phyloP scores from a whole-genome alignment of 192 early-diverging fungal genomes.

The Mortierella claussenii region DNA sequence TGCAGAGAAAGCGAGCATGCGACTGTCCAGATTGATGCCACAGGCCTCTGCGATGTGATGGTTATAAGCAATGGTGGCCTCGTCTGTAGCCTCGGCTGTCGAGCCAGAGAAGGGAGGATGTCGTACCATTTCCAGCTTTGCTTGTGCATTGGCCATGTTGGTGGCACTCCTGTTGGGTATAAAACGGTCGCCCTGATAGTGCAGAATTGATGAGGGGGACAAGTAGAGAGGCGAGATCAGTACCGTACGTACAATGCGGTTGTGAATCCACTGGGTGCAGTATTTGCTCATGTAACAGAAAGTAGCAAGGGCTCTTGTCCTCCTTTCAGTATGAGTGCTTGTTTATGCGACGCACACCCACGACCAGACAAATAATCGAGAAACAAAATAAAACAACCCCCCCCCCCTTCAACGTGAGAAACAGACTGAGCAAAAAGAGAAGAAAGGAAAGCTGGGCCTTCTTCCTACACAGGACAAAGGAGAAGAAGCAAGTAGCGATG shows the following conservation, averaged over 20 bases:
- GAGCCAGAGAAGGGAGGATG: constrained; percentile 32
- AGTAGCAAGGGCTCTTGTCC: too few relatives aligned
- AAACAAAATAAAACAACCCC: too few relatives aligned
- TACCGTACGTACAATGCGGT: background rate
- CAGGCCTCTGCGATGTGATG: constrained; percentile 83
- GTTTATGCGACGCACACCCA: too few relatives aligned
- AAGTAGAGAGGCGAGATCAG: background rate
- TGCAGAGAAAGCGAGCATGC: constrained; percentile 84
- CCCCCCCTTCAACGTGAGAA: too few relatives aligned
- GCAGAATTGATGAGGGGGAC: background rate
- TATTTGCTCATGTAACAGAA: too few relatives aligned
- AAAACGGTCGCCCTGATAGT: constrained; percentile 83
- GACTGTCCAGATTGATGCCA: constrained; percentile 79
- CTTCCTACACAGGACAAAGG: background rate
- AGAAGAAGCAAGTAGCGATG: background rate
- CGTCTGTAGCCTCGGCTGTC: constrained; percentile 45
- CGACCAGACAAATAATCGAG: too few relatives aligned
- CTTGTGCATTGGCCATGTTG: constrained; percentile 75
- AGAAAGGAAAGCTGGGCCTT: too few relatives aligned
- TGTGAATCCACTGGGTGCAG: too few relatives aligned
- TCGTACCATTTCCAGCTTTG: constrained; percentile 50
- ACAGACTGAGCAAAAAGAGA: too few relatives aligned
- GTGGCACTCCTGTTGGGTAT: constrained; percentile 84
- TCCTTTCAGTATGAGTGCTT: too few relatives aligned
- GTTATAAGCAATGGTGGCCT: constrained; percentile 58